phyloP scores from a whole-genome alignment of 2,329 filamentous ascomycete species.

The Nigrospora oryzae region DNA sequence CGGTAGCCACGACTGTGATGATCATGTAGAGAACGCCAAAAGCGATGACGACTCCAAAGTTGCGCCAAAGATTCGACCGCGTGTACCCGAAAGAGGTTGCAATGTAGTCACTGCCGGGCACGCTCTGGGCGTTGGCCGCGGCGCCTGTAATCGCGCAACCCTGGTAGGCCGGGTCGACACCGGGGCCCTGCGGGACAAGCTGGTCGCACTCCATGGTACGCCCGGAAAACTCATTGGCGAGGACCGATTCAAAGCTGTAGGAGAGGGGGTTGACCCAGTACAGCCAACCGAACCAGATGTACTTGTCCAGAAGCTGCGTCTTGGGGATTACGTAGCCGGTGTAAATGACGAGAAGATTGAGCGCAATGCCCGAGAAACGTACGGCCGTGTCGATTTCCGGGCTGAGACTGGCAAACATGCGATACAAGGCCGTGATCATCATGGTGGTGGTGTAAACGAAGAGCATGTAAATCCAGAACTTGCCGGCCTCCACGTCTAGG shows the following conservation, averaged over 20 bases:
- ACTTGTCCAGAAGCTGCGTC: constrained; percentile 41
- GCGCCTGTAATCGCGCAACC: constrained; percentile 50
- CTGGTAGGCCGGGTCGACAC: constrained; percentile 32
- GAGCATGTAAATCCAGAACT: constrained; percentile 59
- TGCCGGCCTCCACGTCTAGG: constrained; percentile 54
- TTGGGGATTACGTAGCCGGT: constrained; percentile 58
- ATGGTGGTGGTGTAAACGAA: constrained; percentile 34
- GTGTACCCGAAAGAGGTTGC: constrained; percentile 43
- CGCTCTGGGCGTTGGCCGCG: constrained; percentile 31
- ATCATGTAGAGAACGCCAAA: constrained; percentile 68
- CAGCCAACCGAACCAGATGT: constrained; percentile 67
- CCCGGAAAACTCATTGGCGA: constrained; percentile 45
- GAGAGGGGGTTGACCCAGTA: constrained; percentile 56
- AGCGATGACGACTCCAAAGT: constrained; percentile 70
- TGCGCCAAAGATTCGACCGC: constrained; percentile 58
- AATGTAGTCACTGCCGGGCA: constrained; percentile 50
- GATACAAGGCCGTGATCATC: constrained; percentile 19
- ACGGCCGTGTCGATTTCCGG: constrained; percentile 51
- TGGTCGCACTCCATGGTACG: constrained; percentile 39
- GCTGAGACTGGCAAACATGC: constrained; percentile 21
- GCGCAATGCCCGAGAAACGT: constrained; percentile 42
- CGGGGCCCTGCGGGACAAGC: constrained; percentile 37
- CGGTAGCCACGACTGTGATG: constrained; percentile 62
- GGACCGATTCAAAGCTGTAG: constrained; percentile 56
- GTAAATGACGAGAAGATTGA: constrained; percentile 57